Percentiles rank a stretch among this genome's conserved stretches.
phyloP scores from a whole-genome alignment of 805 yeast genomes.

The Metschnikowia arizonensis region DNA sequence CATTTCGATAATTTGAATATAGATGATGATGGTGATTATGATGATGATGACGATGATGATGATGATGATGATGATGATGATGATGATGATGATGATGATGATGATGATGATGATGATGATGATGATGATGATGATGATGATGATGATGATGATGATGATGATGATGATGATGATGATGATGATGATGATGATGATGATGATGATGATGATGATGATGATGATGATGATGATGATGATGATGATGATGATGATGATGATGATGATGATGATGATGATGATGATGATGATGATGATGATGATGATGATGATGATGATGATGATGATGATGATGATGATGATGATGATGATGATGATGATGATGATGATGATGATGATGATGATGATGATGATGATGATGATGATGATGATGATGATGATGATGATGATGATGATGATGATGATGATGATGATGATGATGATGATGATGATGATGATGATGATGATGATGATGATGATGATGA shows the following conservation, averaged over 20 bases:
- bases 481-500: slow-evolving; percentile 21
- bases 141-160: too few species aligned
- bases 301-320: slow-evolving; percentile 21
- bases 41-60: slow-evolving; percentile 20
- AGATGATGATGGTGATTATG: slow-evolving; percentile 19
- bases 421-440: slow-evolving; percentile 21
- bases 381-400: slow-evolving; percentile 19
- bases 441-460: slow-evolving; percentile 22
- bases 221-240: slow-evolving; percentile 27
- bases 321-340: slow-evolving; percentile 21
- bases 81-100: too few species aligned
- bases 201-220: slow-evolving; percentile 23
- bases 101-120: too few species aligned
- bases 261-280: slow-evolving; percentile 14
- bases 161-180: slow-evolving; percentile 22
- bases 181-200: slow-evolving; percentile 21
- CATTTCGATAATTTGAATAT: slow-evolving; percentile 12
- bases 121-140: too few species aligned
- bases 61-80: slow-evolving; percentile 23
- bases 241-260: slow-evolving; percentile 17
- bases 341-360: slow-evolving; percentile 27
- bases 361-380: slow-evolving; percentile 18
- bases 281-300: slow-evolving; percentile 21
- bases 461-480: slow-evolving; percentile 27
- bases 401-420: slow-evolving; percentile 16